Evolutionary conservation across 345 rosid genomes (phyloP).

Genomic region (Diplotaxis tenuifolia): DNA sequence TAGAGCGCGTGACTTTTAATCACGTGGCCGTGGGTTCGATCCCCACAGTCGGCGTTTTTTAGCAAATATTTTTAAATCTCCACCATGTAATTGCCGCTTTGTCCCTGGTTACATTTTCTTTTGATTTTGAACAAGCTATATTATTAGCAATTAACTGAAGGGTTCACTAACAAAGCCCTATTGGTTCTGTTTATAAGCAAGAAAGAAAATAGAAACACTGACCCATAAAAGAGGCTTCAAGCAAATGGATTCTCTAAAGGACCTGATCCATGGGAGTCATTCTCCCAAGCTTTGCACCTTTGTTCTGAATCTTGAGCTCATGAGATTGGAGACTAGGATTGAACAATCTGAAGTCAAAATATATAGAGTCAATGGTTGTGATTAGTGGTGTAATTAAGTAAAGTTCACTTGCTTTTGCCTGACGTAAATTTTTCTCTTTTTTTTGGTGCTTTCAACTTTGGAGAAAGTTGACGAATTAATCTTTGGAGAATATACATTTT

Average conservation of each 20-base stretch:
- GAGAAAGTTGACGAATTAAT: no score
- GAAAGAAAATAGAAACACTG: conserved; percentile 2
- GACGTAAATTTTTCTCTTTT: no score
- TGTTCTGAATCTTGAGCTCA: conserved; percentile 95
- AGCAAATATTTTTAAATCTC: neutral
- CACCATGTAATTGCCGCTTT: neutral
- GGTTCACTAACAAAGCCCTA: neutral
- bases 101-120: neutral
- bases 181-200: neutral
- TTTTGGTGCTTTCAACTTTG: no score
- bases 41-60: neutral
- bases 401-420: no score
- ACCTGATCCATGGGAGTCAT: conserved; percentile 99
- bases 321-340: conserved; percentile 75
- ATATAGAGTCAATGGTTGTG: conserved; percentile 83
- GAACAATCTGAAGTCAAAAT: no score
- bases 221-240: conserved; percentile 96
- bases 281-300: conserved; percentile 92
- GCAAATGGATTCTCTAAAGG: conserved; percentile 92
- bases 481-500: no score
- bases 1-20: conserved; percentile 20
- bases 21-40: conserved; percentile 18
- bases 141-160: neutral
- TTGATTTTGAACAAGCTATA: neutral
- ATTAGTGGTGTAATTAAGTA: conserved; percentile 59